Conservation (phyloP, 352 stramenopile species). For the Phytophthora podocarpi region DNA sequence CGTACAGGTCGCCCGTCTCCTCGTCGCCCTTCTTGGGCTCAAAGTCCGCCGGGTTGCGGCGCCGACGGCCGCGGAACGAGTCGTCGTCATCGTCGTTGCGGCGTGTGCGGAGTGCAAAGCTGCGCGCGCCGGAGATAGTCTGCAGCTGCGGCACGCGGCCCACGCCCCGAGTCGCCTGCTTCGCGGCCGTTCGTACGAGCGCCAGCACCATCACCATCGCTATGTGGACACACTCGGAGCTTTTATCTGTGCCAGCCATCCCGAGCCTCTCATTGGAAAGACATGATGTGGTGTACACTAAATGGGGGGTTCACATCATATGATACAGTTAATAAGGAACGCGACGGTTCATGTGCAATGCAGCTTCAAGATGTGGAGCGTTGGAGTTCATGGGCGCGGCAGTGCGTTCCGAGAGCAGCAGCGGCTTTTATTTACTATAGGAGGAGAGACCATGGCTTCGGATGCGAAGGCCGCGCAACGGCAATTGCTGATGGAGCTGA, state of each 20-base stretch:
- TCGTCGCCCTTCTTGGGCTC: slow-evolving; percentile 15
- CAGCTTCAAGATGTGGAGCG: slow-evolving; percentile 56
- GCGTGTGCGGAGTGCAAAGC: slow-evolving; percentile 25
- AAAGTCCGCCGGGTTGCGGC: slow-evolving; percentile 23
- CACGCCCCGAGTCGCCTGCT: slow-evolving; percentile 28
- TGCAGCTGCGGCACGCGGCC: slow-evolving; percentile 17
- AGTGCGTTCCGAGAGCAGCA: slow-evolving; percentile 47
- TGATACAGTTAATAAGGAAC: too few relatives aligned
- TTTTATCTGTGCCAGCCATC: slow-evolving; percentile 32
- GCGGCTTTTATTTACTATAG: slow-evolving; percentile 57
- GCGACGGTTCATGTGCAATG: slow-evolving; percentile 14
- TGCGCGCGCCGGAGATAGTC: neutral
- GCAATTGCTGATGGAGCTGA: slow-evolving; percentile 31
- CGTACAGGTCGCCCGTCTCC: slow-evolving; percentile 62
- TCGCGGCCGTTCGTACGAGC: slow-evolving; percentile 51
- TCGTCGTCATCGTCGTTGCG: slow-evolving; percentile 29
- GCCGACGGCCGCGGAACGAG: slow-evolving; percentile 30
- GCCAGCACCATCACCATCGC: slow-evolving; percentile 45
- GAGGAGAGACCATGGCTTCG: slow-evolving; percentile 15
- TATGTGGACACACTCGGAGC: too few relatives aligned
- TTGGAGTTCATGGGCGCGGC: slow-evolving; percentile 37
- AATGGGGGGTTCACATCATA: too few relatives aligned
- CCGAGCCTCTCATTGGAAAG: slow-evolving; percentile 23
- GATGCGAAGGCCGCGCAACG: slow-evolving; percentile 15
- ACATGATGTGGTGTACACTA: slow-evolving; percentile 8